These are phyloP conservation scores for Hypomyces rosellus DNA, from an alignment of 2,329 filamentous ascomycete genomes.

Conservation along the genomic window DNA sequence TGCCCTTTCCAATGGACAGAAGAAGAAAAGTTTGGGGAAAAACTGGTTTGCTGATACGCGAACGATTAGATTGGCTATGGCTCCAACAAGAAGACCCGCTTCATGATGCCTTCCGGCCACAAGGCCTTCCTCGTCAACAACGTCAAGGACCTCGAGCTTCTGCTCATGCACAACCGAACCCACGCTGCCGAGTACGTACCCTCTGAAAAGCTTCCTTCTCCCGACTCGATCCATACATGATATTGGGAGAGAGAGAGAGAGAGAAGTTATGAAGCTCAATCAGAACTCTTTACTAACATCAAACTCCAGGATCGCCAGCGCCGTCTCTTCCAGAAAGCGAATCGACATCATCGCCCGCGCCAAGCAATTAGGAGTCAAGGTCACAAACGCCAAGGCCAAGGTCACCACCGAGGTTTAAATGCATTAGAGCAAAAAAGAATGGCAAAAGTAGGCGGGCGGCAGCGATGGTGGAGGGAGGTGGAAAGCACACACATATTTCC, in stretches of 20 bases:
- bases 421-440: not conserved
- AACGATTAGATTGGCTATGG: slow-evolving; percentile 82
- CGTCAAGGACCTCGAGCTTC: slow-evolving; percentile 87
- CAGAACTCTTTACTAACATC: not conserved
- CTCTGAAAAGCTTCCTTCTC: not conserved
- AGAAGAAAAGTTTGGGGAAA: slow-evolving; percentile 2
- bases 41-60: slow-evolving; percentile 9
- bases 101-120: slow-evolving; percentile 98
- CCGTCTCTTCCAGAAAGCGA: slow-evolving; percentile 97
- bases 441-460: not conserved
- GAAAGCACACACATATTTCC: not conserved
- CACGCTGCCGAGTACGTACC: slow-evolving; percentile 91
- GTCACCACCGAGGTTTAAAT: slow-evolving; percentile 86
- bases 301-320: slow-evolving; percentile 78
- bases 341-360: slow-evolving; percentile 96
- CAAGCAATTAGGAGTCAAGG: slow-evolving; percentile 98
- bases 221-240: not conserved
- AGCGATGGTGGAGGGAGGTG: not conserved
- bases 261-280: too few relatives aligned
- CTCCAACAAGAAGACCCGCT: slow-evolving; percentile 98
- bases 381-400: slow-evolving; percentile 98
- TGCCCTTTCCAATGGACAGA: not conserved
- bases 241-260: not conserved
- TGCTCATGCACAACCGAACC: slow-evolving; percentile 99
- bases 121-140: slow-evolving; percentile 99